Percentiles rank a stretch among this genome's conserved stretches.
These are phyloP conservation scores for Pugionium cornutum DNA, from an alignment of 345 rosid species.

Conservation along the genomic window DNA sequence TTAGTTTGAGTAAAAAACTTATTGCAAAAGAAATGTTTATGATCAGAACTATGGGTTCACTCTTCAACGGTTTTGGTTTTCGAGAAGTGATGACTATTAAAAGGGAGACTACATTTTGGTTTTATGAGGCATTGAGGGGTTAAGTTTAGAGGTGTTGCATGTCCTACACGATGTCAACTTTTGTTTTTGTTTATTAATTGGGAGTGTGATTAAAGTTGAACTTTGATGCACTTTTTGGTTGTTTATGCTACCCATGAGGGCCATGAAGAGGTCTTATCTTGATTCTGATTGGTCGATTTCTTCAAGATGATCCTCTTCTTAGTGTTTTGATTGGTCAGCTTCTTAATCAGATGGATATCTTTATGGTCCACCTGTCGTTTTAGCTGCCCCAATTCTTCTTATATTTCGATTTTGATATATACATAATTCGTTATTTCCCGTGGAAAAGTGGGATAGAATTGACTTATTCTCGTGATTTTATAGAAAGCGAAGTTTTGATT, in stretches of 20 bases:
- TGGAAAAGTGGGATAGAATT: conserved; percentile 19
- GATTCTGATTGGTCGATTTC: conserved; percentile 50
- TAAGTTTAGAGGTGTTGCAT: conserved; percentile 16
- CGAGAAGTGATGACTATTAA: conserved; percentile 29
- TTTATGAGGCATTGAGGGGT: conserved; percentile 26
- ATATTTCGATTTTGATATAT: conserved; percentile 6
- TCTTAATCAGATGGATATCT: conserved; percentile 54
- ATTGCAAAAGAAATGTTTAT: conserved; percentile 31
- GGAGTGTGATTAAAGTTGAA: conserved; percentile 14
- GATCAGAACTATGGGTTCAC: not conserved
- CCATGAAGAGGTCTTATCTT: conserved; percentile 69
- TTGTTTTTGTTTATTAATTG: conserved; percentile 25
- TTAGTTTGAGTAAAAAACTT: conserved; percentile 6
- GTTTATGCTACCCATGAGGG: conserved; percentile 41
- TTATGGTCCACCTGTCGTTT: conserved; percentile 36
- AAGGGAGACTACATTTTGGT: conserved; percentile 16
- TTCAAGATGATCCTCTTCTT: conserved; percentile 47
- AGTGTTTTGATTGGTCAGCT: conserved; percentile 53
- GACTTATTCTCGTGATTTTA: conserved; percentile 18
- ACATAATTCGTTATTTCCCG: conserved; percentile 4
- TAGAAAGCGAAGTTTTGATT: conserved; percentile 27
- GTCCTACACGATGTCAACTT: conserved; percentile 43
- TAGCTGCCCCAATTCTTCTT: conserved; percentile 1
- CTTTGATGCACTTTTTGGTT: conserved; percentile 29
- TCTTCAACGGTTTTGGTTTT: conserved; percentile 24